A percentile compares a stretch with the other conserved stretches of the same genome.
These are phyloP conservation scores for Aureobasidium zeae DNA, from an alignment of 2,329 filamentous ascomycete species.

Conservation along the genomic window DNA sequence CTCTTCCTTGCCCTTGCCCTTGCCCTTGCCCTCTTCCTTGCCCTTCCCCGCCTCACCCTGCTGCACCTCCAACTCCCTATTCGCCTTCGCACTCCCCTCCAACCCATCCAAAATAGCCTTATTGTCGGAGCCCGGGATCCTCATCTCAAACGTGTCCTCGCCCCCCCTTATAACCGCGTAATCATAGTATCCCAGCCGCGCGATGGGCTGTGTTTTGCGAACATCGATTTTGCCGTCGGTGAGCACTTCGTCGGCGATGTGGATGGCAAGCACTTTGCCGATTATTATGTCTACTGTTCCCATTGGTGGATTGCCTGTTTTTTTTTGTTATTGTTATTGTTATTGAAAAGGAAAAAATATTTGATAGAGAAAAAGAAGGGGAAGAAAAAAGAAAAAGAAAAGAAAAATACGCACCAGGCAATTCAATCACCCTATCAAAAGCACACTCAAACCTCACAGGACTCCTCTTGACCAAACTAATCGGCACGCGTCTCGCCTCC, in stretches of 20 bases:
- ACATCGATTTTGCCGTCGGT: slow-evolving; percentile 49
- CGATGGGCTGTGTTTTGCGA: slow-evolving; percentile 49
- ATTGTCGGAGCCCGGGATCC: slow-evolving; percentile 24
- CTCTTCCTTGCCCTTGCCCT: neutral
- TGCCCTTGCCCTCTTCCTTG: neutral
- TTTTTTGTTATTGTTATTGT: too few species aligned
- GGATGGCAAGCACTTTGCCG: slow-evolving; percentile 47
- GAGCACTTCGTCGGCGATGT: slow-evolving; percentile 47
- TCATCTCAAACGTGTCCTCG: slow-evolving; percentile 55
- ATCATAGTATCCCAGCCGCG: slow-evolving; percentile 51
- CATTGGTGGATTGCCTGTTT: slow-evolving; percentile 49
- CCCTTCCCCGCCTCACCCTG: neutral
- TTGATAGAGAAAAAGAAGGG: too few species aligned
- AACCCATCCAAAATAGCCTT: slow-evolving; percentile 27
- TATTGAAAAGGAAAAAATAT: too few species aligned
- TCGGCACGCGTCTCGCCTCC: slow-evolving; percentile 31
- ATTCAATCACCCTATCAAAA: slow-evolving; percentile 45
- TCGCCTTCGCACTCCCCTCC: slow-evolving; percentile 26
- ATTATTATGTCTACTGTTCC: slow-evolving; percentile 51
- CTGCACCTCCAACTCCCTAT: neutral
- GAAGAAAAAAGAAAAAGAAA: too few species aligned
- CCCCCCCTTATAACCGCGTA: slow-evolving; percentile 47
- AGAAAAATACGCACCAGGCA: too few species aligned
- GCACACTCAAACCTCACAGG: slow-evolving; percentile 52
- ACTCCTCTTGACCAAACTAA: slow-evolving; percentile 46